Evolutionary conservation across 257 asterid species (phyloP), one percentile per base, ranked within the genome.

Genomic region (Jacaranda copaia): DNA sequence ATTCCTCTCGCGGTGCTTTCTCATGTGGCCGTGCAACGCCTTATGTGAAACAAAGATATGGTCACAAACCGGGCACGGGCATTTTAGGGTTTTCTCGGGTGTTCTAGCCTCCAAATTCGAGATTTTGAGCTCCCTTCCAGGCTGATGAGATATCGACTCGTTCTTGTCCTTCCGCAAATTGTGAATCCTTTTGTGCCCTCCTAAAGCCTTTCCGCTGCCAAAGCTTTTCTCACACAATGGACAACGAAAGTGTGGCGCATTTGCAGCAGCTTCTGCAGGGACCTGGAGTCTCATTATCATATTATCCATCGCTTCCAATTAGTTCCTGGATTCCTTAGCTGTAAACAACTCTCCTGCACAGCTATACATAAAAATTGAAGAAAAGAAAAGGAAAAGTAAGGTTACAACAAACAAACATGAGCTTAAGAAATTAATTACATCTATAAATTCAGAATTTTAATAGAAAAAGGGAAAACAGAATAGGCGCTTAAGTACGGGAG

Each of bases 161-260:
- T 16, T 39, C 43, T 63, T 63, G 6, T 4, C 68, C 43, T 25
- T 25, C 1, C 4, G 13, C 46, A 3, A 32, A 7, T 40, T 1
- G 8, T 78, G 81, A 11, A 20, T 35, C 77, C 42, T 61, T 19
- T 61, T 62, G 16, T 78, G 81, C 14, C 72, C 71, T 1, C 71
- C 81, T 2, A 77, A 9, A 4, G 72, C 81, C 46, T 46, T 69
- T 3, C 36, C 65, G 5, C 14, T 68, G 14, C 38, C 9, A 46
- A 77, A 77, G 0, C 48, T 35, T 39, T 39, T 58, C 6, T 7
- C 2, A 46, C 81, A 77, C 8, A 10, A 11, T 4, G 81, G 70
- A 58, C 81, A 77, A 3, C 12, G 39, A 56, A 57, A 68, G 0
- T 9, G 68, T 4, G 14, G 14, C 4, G 53, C 74, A 9, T 1